These are phyloP conservation scores for Tylopilus sp. DNA, from an alignment of 768 basidiomycete genomes.

Conservation along the genomic window DNA sequence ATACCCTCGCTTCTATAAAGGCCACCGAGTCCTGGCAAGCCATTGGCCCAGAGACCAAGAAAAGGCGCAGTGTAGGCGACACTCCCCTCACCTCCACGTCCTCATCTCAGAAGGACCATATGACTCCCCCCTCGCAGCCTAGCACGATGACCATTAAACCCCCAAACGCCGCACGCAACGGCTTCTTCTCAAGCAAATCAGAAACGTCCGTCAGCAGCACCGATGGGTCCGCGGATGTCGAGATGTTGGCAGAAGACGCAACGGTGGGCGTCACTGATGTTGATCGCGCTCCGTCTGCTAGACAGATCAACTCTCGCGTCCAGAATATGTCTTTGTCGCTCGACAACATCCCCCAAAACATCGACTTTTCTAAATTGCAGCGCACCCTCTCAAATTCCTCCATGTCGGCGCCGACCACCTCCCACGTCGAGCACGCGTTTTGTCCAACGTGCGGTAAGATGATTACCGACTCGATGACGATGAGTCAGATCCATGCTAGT, in stretches of 20 bases:
- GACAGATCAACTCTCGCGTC: slow-evolving; percentile 28
- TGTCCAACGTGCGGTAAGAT: slow-evolving; percentile 58
- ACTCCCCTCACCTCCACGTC: slow-evolving; percentile 31
- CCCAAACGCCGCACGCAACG: slow-evolving; percentile 4
- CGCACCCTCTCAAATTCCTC: slow-evolving; percentile 32
- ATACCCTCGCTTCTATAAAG: slow-evolving; percentile 38
- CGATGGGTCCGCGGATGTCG: slow-evolving; percentile 23
- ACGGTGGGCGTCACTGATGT: slow-evolving; percentile 24
- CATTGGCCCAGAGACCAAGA: slow-evolving; percentile 42
- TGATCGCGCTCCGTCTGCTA: slow-evolving; percentile 19
- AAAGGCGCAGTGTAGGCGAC: slow-evolving; percentile 40
- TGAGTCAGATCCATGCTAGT: slow-evolving; percentile 26
- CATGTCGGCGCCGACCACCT: slow-evolving; percentile 44
- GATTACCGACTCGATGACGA: slow-evolving; percentile 42
- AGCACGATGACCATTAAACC: slow-evolving; percentile 19
- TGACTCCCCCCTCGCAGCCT: slow-evolving; percentile 22
- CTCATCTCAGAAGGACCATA: slow-evolving; percentile 27
- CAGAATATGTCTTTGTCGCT: slow-evolving; percentile 50
- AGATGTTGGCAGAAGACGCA: slow-evolving; percentile 28
- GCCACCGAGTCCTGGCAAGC: slow-evolving; percentile 33
- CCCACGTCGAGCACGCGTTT: slow-evolving; percentile 36
- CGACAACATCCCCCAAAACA: slow-evolving; percentile 41
- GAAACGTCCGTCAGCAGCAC: slow-evolving; percentile 15
- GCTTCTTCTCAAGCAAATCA: slow-evolving; percentile 25
- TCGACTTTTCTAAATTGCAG: slow-evolving; percentile 35